Base-by-base conservation (phyloP, 192 early-diverging fungal species). In the Borealophlyctis nickersoniae region DNA sequence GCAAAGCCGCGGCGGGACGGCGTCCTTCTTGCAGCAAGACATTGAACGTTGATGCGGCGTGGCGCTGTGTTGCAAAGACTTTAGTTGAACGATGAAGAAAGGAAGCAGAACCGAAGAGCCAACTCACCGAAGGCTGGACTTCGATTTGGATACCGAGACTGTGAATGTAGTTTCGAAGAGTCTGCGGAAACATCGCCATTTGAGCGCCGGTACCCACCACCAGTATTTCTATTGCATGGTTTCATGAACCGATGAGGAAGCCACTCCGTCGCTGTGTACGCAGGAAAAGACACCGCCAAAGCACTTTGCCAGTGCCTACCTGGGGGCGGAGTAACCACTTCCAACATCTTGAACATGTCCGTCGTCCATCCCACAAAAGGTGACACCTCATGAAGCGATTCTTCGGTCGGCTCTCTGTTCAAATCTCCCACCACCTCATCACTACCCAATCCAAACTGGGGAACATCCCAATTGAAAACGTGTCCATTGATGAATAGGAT, bases 41-140 rank as follows among this genome's bases (percentile, higher is more conserved):
- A 58, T 82, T 84, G 65, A 73, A 84, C 3, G 82, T 82, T 1
- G 77, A 70, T 23, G 56, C 70, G 3, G 82, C 82, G 11, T 79
- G 68, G 45, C 74, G 67, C 80, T 82, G 58, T 19, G 13, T 35
- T 31, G n/a, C 14, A 30, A 45, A 60, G n/a, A 30, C 39, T 0
- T 48, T 3, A 26, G 31, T 19, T 0, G 0, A 57, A 36, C 61
- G 22, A 7, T 23, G 48, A 39, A 57, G 32, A 3, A 58, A 0
- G 36, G 24, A 4, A n/a, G 1, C 29, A 73, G 24, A 48, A 24
- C 22, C 22, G 14, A 52, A 33, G 31, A 4, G 35, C 24, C 58
- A 14, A 58, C 71, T 31, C 71, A 80, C 77, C 23, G 78, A 71
- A 3, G 66, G 64, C 57, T 63, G 50, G 13, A 77, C 66, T 35